Percentiles rank a stretch among this genome's conserved stretches.
Evolutionary conservation across 2,329 filamentous ascomycete genomes (phyloP).

Genomic region (Peltaster fructicola): DNA sequence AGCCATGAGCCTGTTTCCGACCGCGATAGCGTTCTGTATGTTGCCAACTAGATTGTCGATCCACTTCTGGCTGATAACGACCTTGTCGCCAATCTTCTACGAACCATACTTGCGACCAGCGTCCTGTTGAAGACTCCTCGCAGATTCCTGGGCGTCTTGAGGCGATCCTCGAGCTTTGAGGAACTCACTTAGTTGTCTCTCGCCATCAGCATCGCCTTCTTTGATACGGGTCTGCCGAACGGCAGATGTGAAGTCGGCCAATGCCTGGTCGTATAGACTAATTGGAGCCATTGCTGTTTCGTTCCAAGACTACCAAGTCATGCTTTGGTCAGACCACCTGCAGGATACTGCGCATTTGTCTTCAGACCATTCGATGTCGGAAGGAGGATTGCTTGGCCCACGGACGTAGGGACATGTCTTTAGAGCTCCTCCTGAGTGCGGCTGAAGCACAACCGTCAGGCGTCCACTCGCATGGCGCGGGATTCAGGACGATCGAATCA

Average conservation of each 20-base stretch:
- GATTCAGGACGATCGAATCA: too few relatives aligned
- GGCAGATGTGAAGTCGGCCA: conserved; percentile 1
- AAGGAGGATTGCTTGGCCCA: too few relatives aligned
- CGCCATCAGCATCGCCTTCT: conserved; percentile 3
- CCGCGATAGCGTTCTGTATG: conserved; percentile 6
- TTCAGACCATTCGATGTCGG: too few relatives aligned
- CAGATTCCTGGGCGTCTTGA: conserved; percentile 1
- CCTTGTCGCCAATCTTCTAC: conserved; percentile 4
- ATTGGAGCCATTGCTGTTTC: conserved; percentile 1
- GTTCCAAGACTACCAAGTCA: not conserved
- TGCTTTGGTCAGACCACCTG: not conserved
- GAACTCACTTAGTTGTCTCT: conserved; percentile 3
- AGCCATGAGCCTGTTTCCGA: conserved; percentile 7
- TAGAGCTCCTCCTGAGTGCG: too few relatives aligned
- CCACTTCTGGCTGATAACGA: conserved; percentile 5
- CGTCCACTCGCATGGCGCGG: too few relatives aligned
- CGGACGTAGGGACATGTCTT: too few relatives aligned
- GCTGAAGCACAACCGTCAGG: too few relatives aligned
- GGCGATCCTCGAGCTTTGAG: conserved; percentile 2
- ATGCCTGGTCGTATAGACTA: conserved; percentile 3
- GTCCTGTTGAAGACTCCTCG: conserved; percentile 2
- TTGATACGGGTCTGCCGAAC: conserved; percentile 2
- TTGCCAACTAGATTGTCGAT: conserved; percentile 7
- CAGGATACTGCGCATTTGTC: too few relatives aligned
- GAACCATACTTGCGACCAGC: conserved; percentile 5